These are phyloP conservation scores for Penicillium goetzii DNA, from an alignment of 495 filamentous ascomycete genomes.

Conservation along the genomic window DNA sequence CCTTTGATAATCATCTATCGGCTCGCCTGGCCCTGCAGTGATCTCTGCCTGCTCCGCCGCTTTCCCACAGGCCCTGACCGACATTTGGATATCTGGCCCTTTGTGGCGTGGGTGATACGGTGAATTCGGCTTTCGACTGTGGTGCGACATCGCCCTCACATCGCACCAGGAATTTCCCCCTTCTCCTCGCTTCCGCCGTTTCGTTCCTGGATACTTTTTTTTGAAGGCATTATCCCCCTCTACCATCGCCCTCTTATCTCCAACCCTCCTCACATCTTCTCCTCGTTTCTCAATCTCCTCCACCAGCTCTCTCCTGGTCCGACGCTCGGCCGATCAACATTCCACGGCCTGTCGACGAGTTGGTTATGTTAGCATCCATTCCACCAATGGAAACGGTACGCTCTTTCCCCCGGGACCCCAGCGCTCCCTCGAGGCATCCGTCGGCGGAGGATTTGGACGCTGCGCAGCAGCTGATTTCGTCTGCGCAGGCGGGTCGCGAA, in stretches of 20 bases:
- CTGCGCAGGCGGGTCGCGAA: conserved; percentile 49
- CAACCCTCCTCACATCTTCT: neutral
- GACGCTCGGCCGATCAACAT: conserved; percentile 6
- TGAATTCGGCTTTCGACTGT: conserved; percentile 43
- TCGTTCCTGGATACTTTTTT: conserved; percentile 12
- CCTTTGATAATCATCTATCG: conserved; percentile 2
- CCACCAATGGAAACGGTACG: conserved; percentile 48
- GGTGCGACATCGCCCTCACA: conserved; percentile 40
- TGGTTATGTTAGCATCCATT: conserved; percentile 48
- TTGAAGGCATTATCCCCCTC: neutral
- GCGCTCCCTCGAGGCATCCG: conserved; percentile 43
- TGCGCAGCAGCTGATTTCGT: conserved; percentile 52
- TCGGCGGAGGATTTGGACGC: conserved; percentile 52
- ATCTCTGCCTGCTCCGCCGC: conserved; percentile 7
- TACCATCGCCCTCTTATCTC: conserved; percentile 15
- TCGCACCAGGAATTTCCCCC: conserved; percentile 13
- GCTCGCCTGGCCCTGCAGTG: conserved; percentile 15
- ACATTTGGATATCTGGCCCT: conserved; percentile 40
- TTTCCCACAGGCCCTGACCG: conserved; percentile 42
- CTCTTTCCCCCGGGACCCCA: conserved; percentile 40
- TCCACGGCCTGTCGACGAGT: conserved; percentile 13
- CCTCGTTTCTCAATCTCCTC: neutral
- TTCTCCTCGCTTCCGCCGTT: conserved; percentile 32
- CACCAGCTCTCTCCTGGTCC: neutral
- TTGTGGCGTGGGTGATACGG: conserved; percentile 37